A percentile compares a stretch with the other conserved stretches of the same genome.
These are phyloP conservation scores for Didymella exigua DNA, from an alignment of 2,329 filamentous ascomycete genomes.

Conservation along the genomic window DNA sequence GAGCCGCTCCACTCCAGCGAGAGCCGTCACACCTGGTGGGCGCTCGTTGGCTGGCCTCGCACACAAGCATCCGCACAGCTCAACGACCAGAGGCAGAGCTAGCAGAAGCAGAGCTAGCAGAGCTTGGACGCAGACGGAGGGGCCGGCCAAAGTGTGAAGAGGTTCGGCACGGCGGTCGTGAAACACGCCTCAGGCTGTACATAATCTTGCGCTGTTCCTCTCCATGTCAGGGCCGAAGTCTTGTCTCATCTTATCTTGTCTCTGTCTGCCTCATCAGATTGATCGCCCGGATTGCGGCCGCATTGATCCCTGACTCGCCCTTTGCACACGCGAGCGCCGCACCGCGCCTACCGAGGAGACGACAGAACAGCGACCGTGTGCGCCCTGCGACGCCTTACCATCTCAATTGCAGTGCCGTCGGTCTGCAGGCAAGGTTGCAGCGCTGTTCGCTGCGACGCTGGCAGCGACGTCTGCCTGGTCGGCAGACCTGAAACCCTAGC, in stretches of 20 bases:
- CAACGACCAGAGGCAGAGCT: too few species aligned
- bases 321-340: conserved; percentile 28
- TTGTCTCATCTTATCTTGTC: conserved; percentile 19
- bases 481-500: conserved; percentile 16
- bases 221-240: conserved; percentile 40
- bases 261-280: conserved; percentile 13
- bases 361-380: background rate
- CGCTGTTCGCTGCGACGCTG: background rate
- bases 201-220: conserved; percentile 32
- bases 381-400: background rate
- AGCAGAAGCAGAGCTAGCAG: conserved; percentile 11
- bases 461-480: background rate
- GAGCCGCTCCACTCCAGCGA: background rate
- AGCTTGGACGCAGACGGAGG: conserved; percentile 13
- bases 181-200: conserved; percentile 37
- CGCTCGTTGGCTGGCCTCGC: conserved; percentile 2
- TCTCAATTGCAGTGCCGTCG: background rate
- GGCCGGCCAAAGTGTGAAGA: conserved; percentile 12
- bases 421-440: background rate
- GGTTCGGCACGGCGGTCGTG: conserved; percentile 29
- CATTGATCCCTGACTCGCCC: conserved; percentile 26
- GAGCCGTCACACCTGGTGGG: background rate
- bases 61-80: conserved; percentile 13
- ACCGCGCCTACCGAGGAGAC: conserved; percentile 9
- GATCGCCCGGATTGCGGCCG: conserved; percentile 26